Conservation (phyloP, 768 basidiomycete species). For the Mycena leptocephala region DNA sequence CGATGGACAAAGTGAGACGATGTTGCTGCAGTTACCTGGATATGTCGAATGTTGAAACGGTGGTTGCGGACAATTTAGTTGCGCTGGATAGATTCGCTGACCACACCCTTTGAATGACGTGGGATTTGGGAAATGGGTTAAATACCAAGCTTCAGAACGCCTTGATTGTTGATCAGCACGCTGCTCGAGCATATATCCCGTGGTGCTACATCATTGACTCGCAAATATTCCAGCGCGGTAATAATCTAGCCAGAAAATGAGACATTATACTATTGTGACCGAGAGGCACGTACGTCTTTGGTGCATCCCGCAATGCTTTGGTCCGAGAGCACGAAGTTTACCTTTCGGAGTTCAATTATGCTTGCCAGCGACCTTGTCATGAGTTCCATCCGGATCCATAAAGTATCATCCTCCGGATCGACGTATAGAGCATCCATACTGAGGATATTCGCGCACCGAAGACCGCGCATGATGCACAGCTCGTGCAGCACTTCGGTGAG, state of each 20-base stretch:
- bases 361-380: no score
- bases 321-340: conserved; percentile 63
- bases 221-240: conserved; percentile 62
- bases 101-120: background rate
- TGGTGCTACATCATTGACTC: no score
- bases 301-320: conserved; percentile 63
- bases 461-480: no score
- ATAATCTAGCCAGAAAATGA: conserved; percentile 53
- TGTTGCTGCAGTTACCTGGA: background rate
- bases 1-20: background rate
- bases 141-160: conserved; percentile 69
- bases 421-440: conserved; percentile 63
- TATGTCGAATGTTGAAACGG: no score
- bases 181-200: no score
- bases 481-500: conserved; percentile 61
- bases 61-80: background rate
- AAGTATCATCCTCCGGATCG: conserved; percentile 52
- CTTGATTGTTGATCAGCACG: no score
- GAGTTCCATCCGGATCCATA: conserved; percentile 78
- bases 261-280: background rate
- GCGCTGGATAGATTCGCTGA: conserved; percentile 25
- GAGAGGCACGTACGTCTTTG: no score
- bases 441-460: conserved; percentile 63
- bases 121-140: background rate
- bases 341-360: conserved; percentile 60